phyloP scores from a whole-genome alignment of 208 protist species.

The Novymonas esmeraldas region DNA sequence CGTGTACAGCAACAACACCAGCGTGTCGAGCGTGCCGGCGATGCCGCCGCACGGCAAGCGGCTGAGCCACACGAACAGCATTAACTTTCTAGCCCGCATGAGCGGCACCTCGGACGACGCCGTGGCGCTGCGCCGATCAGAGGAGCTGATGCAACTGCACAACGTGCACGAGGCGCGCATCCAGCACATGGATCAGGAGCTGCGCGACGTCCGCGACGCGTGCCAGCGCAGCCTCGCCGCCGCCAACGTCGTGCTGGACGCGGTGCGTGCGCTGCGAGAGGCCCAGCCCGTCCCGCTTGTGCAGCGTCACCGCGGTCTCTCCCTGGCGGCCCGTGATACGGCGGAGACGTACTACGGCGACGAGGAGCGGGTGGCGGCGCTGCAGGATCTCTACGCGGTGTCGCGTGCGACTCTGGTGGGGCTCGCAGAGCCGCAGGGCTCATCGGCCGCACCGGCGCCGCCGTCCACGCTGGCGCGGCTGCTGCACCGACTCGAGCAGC shows the following conservation, averaged over 20 bases:
- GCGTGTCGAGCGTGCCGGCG: not conserved
- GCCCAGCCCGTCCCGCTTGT: slow-evolving; percentile 42
- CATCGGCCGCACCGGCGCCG: not conserved
- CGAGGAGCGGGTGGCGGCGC: slow-evolving; percentile 28
- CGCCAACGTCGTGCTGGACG: slow-evolving; percentile 67
- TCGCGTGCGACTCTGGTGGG: slow-evolving; percentile 18
- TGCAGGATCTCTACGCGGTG: slow-evolving; percentile 21
- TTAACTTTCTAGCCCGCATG: not conserved
- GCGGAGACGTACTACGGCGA: slow-evolving; percentile 33
- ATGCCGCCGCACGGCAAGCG: slow-evolving; percentile 13
- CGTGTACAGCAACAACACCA: not conserved
- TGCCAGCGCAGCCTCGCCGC: slow-evolving; percentile 69
- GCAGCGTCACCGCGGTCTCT: slow-evolving; percentile 55
- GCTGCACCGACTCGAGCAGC: slow-evolving; percentile 2
- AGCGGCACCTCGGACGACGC: slow-evolving; percentile 16
- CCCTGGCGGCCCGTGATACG: slow-evolving; percentile 61
- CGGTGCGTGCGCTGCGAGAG: slow-evolving; percentile 49
- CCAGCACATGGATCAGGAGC: slow-evolving; percentile 29
- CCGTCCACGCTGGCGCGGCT: slow-evolving; percentile 9
- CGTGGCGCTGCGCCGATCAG: slow-evolving; percentile 13
- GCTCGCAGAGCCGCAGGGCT: slow-evolving; percentile 3
- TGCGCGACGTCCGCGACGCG: slow-evolving; percentile 36
- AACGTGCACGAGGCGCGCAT: slow-evolving; percentile 18
- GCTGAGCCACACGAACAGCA: slow-evolving; percentile 5
- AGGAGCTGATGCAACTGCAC: slow-evolving; percentile 22